Base-by-base conservation (phyloP, 495 filamentous ascomycete species). In the Podospora conica region DNA sequence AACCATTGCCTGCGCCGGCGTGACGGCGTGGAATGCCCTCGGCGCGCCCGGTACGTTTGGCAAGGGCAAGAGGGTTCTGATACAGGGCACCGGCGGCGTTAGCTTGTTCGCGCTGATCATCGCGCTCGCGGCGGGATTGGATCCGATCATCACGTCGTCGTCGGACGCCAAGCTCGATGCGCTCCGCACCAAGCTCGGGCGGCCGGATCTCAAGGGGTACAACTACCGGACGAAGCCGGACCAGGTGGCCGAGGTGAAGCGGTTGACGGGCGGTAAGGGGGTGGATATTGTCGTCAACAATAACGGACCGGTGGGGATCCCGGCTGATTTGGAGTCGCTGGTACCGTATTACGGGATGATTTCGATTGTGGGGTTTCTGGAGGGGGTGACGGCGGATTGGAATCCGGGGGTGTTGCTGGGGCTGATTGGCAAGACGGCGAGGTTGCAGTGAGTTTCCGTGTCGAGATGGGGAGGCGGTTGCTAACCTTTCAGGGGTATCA, bases 91-190 rank as follows among this genome's bases (percentile, higher is more conserved):
- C 7, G 70, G 70, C 8, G 70, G 70, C 24, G 70, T 72, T 15
- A 70, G 68, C 61, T 33, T 70, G 58, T 66, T 64, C 18, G 68
- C 60, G 1, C 65, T 68, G 10, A 25, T 66, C 12, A 57, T 76
- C 57, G 63, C 63, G 15, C 63, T 75, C 10, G 74, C 69, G 0
- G 68, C 57, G 4, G 73, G 75, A 10, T 23, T 73, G 22, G 69
- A 21, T 9, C 66, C 72, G 1, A 80, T 80, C 60, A 79, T 80
- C 64, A 80, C 75, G 1, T 80, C 78, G 1, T 79, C 75, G 1
- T 77, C 75, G 1, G 76, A 80, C 56, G 66, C 58, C 27, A 70
- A 75, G 53, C 70, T 78, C 4, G 65, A 69, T 5, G 55, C 57
- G 0, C 9, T 48, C 8, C 22, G 29, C 15, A 58, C 58, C 20